A percentile compares a stretch with the other conserved stretches of the same genome.
Evolutionary conservation across 2,329 filamentous ascomycete genomes (phyloP).

Genomic region (Talaromyces rugulosus): DNA sequence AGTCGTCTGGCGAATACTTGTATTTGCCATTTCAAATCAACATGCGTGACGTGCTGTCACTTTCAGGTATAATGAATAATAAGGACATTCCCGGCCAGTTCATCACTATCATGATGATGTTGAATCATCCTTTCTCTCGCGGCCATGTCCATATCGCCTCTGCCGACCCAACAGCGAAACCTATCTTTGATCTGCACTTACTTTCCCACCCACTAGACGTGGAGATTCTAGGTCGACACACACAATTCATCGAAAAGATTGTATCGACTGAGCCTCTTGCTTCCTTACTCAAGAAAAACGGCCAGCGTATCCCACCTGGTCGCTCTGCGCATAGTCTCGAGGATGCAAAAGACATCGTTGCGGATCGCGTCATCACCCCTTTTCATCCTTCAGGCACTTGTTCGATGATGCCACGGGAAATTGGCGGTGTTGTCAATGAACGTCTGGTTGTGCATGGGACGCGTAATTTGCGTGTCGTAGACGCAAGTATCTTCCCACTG

Average conservation of each 20-base stretch:
- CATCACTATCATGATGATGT: constrained; percentile 7
- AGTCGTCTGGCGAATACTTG: constrained; percentile 9
- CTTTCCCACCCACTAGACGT: constrained; percentile 7
- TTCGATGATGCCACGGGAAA: constrained; percentile 28
- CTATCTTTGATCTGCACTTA: constrained; percentile 1
- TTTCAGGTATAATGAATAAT: constrained; percentile 1
- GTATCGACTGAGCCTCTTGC: constrained; percentile 7
- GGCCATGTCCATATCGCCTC: constrained; percentile 8
- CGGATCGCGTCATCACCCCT: constrained; percentile 44
- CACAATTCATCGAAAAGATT: constrained; percentile 10
- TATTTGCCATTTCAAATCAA: constrained; percentile 10
- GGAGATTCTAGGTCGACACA: constrained; percentile 6
- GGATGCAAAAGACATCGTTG: constrained; percentile 33
- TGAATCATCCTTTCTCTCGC: constrained; percentile 14
- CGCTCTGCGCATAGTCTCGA: constrained; percentile 11
- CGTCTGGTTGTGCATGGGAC: constrained; percentile 28
- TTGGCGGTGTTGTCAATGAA: constrained; percentile 29
- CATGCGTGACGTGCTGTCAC: not conserved
- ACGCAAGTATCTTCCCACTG: constrained; percentile 39
- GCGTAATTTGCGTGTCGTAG: constrained; percentile 53
- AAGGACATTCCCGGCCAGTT: constrained; percentile 3
- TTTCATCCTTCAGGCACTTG: constrained; percentile 29
- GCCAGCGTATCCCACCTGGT: constrained; percentile 2
- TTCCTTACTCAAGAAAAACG: constrained; percentile 8
- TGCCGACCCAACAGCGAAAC: not conserved